phyloP scores from a whole-genome alignment of 768 basidiomycete species.

The Amanita brunnescens region DNA sequence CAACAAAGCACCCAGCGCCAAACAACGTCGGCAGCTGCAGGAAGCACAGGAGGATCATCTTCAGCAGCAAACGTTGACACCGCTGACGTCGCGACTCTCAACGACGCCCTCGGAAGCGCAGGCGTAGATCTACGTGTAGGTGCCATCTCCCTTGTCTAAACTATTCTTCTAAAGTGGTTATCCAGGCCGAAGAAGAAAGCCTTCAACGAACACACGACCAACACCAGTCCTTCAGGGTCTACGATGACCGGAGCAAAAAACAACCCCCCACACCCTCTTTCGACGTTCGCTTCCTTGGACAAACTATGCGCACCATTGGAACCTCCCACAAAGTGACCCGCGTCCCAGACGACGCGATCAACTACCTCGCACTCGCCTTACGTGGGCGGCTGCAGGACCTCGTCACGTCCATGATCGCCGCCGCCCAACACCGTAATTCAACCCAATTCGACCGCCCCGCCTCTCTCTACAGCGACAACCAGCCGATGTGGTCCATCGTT shows the following conservation, averaged over 20 bases:
- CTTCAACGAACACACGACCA: conserved; percentile 57
- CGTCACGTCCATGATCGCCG: conserved; percentile 57
- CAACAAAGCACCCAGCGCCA: conserved; percentile 12
- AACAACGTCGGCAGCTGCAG: conserved; percentile 11
- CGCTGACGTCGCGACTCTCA: conserved; percentile 67
- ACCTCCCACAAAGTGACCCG: conserved; percentile 58
- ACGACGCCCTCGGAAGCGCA: conserved; percentile 79
- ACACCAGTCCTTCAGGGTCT: conserved; percentile 53
- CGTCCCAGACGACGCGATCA: conserved; percentile 63
- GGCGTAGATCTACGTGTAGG: conserved; percentile 77
- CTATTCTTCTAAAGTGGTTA: not conserved
- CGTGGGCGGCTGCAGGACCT: conserved; percentile 67
- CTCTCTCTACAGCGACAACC: conserved; percentile 53
- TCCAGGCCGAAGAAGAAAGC: conserved; percentile 79
- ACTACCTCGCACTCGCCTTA: conserved; percentile 73
- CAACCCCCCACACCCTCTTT: conserved; percentile 66
- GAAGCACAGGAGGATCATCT: no score
- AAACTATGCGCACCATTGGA: conserved; percentile 61
- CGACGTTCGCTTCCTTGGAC: conserved; percentile 53
- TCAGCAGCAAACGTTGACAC: conserved; percentile 39
- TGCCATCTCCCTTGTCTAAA: not conserved
- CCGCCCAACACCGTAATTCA: conserved; percentile 60
- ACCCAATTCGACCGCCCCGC: conserved; percentile 62
- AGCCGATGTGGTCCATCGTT: conserved; percentile 77
- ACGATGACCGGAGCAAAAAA: conserved; percentile 73